Base-by-base conservation (phyloP, 2,329 filamentous ascomycete species). In the Beauveria rudraprayagi region DNA sequence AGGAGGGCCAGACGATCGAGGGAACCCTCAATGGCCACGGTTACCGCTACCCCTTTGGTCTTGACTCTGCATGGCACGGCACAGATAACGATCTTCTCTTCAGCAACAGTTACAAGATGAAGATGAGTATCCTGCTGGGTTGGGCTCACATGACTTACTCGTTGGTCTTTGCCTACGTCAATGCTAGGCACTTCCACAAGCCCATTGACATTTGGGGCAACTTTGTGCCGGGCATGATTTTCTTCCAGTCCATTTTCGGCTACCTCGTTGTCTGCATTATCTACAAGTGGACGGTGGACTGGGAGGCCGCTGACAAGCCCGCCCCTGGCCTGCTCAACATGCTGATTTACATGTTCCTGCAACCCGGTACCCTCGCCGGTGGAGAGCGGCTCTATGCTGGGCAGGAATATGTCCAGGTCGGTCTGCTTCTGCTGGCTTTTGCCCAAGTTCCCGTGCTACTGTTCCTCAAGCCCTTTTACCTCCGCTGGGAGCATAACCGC, bases 71-170 rank as follows among this genome's bases (percentile, higher is more conserved):
- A 70, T 99, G 94, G 94, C 95, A 99, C 73, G 92, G 89, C 63
- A 89, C 92, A 14, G 93, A 97, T 70, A 99, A 99, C 70, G 89
- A 95, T 63, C 82, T 99, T 22, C 83, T 99, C 55, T 99, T 99
- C 78, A 89, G 86, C 73, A 99, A 99, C 88, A 95, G 90, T 76
- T 95, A 94, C 83, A 99, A 99, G 87, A 99, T 99, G 94, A 99
- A 99, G 82, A 90, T 99, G 77, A 95, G 91, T 79, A 97, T 99
- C 72, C 85, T 99, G 66, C 83, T 99, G 66, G 94, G 95, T 74
- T 99, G 95, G 94, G 85, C 85, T 62, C 92, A 97, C 78, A 99
- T 99, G 94, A 99, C 94, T 3, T 99, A 96, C 78, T 97, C 94
- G 19, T 85, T 99, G 51, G 92, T 90, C 79, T 88, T 96, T 71